These are phyloP conservation scores for Debaryomycetaceae sp. DNA, from an alignment of 1,139 yeast genomes.

Conservation along the genomic window DNA sequence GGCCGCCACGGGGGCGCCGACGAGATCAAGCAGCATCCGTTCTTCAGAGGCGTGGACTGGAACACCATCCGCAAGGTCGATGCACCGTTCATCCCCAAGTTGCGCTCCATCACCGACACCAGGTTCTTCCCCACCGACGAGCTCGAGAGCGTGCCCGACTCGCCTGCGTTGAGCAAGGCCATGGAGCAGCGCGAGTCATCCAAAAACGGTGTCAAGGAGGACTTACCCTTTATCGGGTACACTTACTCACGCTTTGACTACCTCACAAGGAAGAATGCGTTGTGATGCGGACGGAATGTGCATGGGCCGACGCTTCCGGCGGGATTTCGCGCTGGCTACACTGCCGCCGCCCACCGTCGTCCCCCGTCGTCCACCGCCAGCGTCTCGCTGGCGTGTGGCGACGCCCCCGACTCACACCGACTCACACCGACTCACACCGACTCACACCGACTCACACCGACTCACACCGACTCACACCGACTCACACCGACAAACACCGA, in stretches of 20 bases:
- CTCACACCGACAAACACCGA: no score
- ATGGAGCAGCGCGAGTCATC: conserved; percentile 54
- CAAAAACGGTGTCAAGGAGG: conserved; percentile 58
- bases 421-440: no score
- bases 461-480: no score
- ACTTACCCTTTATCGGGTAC: conserved; percentile 94
- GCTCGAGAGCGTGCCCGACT: conserved; percentile 90
- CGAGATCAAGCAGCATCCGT: conserved; percentile 89
- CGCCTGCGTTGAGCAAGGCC: conserved; percentile 79
- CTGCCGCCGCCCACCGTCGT: no score
- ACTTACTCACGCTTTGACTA: conserved; percentile 93
- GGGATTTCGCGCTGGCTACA: no score
- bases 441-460: no score
- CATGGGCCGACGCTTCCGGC: neutral
- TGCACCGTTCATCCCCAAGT: conserved; percentile 80
- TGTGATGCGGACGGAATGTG: conserved; percentile 26
- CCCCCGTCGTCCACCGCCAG: no score
- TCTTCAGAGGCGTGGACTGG: conserved; percentile 97
- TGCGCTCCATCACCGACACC: conserved; percentile 82
- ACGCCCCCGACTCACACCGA: no score
- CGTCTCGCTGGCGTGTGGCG: no score
- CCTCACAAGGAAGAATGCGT: conserved; percentile 80
- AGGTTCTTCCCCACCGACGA: conserved; percentile 98
- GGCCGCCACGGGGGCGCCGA: conserved; percentile 94
- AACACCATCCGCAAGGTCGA: conserved; percentile 84